Percentiles rank a stretch among this genome's conserved stretches.
These are phyloP conservation scores for Claviceps citrina DNA, from an alignment of 2,329 filamentous ascomycete species.

Conservation along the genomic window DNA sequence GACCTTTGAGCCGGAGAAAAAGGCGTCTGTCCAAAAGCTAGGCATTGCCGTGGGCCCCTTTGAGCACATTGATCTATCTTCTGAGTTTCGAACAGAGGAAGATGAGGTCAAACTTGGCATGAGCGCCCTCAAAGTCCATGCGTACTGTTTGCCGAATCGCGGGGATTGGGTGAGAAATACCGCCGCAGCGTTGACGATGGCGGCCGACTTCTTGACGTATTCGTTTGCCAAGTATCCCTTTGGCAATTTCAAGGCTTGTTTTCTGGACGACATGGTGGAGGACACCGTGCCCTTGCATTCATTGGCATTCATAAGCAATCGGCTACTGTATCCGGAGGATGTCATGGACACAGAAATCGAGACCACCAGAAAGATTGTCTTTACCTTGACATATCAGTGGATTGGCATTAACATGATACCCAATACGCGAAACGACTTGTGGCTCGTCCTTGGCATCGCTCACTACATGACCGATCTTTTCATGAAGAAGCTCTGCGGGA, in stretches of 20 bases:
- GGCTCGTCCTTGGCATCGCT: conserved; percentile 78
- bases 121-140: conserved; percentile 77
- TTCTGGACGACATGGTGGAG: conserved; percentile 73
- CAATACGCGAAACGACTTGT: conserved; percentile 64
- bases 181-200: conserved; percentile 67
- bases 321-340: conserved; percentile 69
- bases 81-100: conserved; percentile 76
- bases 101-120: conserved; percentile 82
- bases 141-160: conserved; percentile 76
- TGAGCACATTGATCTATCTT: conserved; percentile 72
- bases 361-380: conserved; percentile 64
- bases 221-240: conserved; percentile 86
- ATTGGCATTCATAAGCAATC: conserved; percentile 73
- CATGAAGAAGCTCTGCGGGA: conserved; percentile 78
- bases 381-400: conserved; percentile 82
- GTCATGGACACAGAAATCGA: conserved; percentile 76
- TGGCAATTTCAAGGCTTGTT: conserved; percentile 80
- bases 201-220: conserved; percentile 81
- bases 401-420: conserved; percentile 85
- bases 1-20: conserved; percentile 61
- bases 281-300: conserved; percentile 68
- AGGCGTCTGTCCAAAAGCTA: conserved; percentile 73
- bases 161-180: conserved; percentile 74
- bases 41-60: conserved; percentile 92
- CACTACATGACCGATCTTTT: conserved; percentile 94